Evolutionary conservation across 305 asterid genomes (phyloP).

Genomic region (Euphrasia arctica): DNA sequence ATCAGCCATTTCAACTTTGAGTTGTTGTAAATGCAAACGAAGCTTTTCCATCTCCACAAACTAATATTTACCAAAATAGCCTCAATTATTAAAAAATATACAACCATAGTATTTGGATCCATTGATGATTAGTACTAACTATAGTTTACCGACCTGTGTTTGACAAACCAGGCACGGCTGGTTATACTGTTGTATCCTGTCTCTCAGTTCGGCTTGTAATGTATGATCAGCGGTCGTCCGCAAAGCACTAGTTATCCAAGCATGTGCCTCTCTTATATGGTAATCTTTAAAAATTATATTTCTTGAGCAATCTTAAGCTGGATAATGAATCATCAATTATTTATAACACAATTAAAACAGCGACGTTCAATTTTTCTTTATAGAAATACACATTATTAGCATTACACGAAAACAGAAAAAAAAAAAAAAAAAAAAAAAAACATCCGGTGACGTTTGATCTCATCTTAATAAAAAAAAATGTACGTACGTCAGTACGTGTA

Average conservation of each 20-base stretch:
- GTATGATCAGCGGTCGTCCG: slow-evolving; percentile 52
- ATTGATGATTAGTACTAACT: background rate
- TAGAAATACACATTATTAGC: background rate
- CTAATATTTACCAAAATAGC: slow-evolving; percentile 34
- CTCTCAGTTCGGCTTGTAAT: slow-evolving; percentile 69
- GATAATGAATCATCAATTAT: slow-evolving; percentile 20
- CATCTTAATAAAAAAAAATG: background rate
- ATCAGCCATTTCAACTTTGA: slow-evolving; percentile 51
- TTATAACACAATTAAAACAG: background rate
- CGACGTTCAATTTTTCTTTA: background rate
- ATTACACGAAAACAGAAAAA: slow-evolving; percentile 2
- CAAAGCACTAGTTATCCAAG: slow-evolving; percentile 72
- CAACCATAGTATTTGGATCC: slow-evolving; percentile 1
- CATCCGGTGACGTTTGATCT: background rate
- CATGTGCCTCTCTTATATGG: slow-evolving; percentile 76
- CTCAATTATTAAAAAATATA: background rate
- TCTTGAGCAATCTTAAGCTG: slow-evolving; percentile 87
- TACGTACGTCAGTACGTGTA: slow-evolving; percentile 43
- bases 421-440: slow-evolving; percentile 8
- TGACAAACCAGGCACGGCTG: slow-evolving; percentile 65
- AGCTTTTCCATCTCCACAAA: slow-evolving; percentile 86
- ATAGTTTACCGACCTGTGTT: slow-evolving; percentile 61
- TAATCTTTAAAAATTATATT: slow-evolving; percentile 64
- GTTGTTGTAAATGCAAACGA: slow-evolving; percentile 73
- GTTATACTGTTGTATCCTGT: slow-evolving; percentile 70